Evolutionary conservation across 805 yeast species (phyloP).

Genomic region (Ogataea wickerhamii): DNA sequence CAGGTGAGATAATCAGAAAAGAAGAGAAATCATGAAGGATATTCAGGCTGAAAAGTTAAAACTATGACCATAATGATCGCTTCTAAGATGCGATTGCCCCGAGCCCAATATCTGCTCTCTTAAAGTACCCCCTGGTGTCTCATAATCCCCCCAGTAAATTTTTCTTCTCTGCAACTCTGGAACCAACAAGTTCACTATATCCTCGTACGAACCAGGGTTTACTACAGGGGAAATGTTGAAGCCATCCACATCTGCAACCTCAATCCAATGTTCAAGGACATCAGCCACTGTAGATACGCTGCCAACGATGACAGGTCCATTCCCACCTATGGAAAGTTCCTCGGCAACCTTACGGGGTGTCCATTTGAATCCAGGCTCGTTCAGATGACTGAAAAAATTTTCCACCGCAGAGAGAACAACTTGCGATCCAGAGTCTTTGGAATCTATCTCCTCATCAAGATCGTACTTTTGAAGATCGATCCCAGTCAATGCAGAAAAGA

Average conservation of each 20-base stretch:
- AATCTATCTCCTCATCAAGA: slow-evolving; percentile 29
- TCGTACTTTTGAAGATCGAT: slow-evolving; percentile 36
- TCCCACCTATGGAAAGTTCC: slow-evolving; percentile 26
- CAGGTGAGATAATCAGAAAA: too few species aligned
- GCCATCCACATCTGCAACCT: slow-evolving; percentile 40
- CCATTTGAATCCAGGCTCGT: slow-evolving; percentile 17
- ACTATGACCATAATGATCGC: slow-evolving; percentile 6
- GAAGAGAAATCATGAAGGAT: neutral
- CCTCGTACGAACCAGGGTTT: slow-evolving; percentile 36
- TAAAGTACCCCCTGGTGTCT: slow-evolving; percentile 31
- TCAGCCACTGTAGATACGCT: slow-evolving; percentile 38
- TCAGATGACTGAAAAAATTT: slow-evolving; percentile 10
- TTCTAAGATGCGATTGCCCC: slow-evolving; percentile 7
- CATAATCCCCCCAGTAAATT: slow-evolving; percentile 36
- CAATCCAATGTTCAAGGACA: slow-evolving; percentile 37
- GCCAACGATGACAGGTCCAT: slow-evolving; percentile 35
- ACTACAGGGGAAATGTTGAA: slow-evolving; percentile 39
- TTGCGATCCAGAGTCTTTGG: slow-evolving; percentile 19
- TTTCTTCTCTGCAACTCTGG: slow-evolving; percentile 27
- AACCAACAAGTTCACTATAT: slow-evolving; percentile 34
- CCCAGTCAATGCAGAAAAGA: slow-evolving; percentile 31
- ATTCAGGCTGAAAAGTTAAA: slow-evolving; percentile 2
- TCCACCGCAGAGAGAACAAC: slow-evolving; percentile 30
- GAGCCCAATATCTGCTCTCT: slow-evolving; percentile 36
- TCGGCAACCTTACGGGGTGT: slow-evolving; percentile 30